phyloP scores from a whole-genome alignment of 345 rosid genomes.

The Gossypium rotundifolium region DNA sequence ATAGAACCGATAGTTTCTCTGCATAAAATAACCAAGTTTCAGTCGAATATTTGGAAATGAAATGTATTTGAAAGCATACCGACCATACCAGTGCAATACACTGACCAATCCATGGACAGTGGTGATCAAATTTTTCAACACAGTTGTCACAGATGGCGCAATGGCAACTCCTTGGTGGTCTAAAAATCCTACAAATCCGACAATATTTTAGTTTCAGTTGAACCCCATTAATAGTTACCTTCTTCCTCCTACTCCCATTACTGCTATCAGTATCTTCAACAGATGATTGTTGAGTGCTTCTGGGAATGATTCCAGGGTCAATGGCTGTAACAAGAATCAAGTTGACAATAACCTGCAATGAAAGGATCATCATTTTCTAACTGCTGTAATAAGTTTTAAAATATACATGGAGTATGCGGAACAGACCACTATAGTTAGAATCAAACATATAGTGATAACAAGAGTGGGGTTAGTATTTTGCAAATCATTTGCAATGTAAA shows the following conservation, averaged over 20 bases:
- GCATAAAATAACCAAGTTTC: constrained; percentile 14
- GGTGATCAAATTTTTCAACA: constrained; percentile 40
- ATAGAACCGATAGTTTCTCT: constrained; percentile 35
- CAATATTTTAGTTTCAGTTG: constrained; percentile 35
- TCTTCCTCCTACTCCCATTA: constrained; percentile 22
- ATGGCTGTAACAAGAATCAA: constrained; percentile 26
- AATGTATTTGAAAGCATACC: neutral
- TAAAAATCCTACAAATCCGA: constrained; percentile 26
- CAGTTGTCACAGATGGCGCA: constrained; percentile 37
- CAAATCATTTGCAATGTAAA: constrained; percentile 22
- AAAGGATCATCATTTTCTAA: neutral
- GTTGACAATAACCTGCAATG: constrained; percentile 27
- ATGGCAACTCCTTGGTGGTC: constrained; percentile 47
- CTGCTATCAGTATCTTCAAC: constrained; percentile 19
- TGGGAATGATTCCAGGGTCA: constrained; percentile 39
- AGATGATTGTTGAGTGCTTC: constrained; percentile 14
- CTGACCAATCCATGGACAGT: constrained; percentile 40
- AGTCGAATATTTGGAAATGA: neutral
- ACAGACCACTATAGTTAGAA: constrained; percentile 26
- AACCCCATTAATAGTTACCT: constrained; percentile 27
- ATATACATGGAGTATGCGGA: neutral
- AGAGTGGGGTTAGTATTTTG: constrained; percentile 14
- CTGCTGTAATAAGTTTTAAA: neutral
- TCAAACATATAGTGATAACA: constrained; percentile 3
- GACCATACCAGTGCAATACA: constrained; percentile 35